Percentiles rank a stretch among this genome's conserved stretches.
phyloP scores from a whole-genome alignment of 139 green algal genomes.

The Chlamydomonas eustigma region DNA sequence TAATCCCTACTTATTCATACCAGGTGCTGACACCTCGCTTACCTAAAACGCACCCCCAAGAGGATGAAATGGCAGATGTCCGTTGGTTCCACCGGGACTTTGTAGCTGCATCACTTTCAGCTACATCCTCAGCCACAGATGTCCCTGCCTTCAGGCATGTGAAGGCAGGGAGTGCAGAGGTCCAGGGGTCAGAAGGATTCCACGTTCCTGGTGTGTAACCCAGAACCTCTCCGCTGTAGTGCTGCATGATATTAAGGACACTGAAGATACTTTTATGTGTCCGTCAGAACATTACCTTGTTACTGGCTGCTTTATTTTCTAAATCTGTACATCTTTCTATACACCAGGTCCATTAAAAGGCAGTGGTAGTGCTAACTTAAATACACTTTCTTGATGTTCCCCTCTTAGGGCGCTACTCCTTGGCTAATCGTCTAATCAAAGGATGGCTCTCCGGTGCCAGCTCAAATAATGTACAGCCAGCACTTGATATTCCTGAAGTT shows the following conservation, averaged over 20 bases:
- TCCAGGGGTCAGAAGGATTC: not conserved
- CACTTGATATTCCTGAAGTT: not conserved
- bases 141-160: not conserved
- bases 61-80: slow-evolving; percentile 22
- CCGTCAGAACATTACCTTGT: too few species aligned
- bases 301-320: too few species aligned
- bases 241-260: too few species aligned
- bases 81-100: slow-evolving; percentile 32
- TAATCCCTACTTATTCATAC: too few species aligned
- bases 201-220: slow-evolving; percentile 3
- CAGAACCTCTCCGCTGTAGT: not conserved
- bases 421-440: slow-evolving; percentile 56
- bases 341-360: too few species aligned
- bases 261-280: too few species aligned
- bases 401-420: slow-evolving; percentile 32
- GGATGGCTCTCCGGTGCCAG: slow-evolving; percentile 34
- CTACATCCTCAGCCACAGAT: not conserved
- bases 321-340: too few species aligned
- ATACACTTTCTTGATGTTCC: too few species aligned
- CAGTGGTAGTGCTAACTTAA: too few species aligned
- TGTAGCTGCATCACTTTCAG: slow-evolving; percentile 5
- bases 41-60: not conserved
- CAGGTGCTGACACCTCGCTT: slow-evolving; percentile 1
- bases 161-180: not conserved
- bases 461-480: not conserved